A percentile compares a stretch with the other conserved stretches of the same genome.
Conservation (phyloP, 164 flowering plant genomes). For the Sedum album region DNA sequence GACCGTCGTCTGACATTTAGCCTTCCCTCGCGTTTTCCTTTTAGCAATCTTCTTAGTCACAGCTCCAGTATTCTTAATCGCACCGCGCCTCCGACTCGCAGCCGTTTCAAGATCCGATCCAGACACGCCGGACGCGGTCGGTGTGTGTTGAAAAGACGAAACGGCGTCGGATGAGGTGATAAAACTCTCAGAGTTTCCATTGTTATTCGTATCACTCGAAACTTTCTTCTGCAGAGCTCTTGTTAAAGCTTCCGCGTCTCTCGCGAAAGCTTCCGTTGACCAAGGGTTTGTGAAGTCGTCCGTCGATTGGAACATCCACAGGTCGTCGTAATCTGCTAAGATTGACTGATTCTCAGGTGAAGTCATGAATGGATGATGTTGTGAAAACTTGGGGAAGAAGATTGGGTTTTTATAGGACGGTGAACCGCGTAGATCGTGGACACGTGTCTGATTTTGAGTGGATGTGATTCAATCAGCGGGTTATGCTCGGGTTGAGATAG, state of each 20-base stretch:
- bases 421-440: constrained; percentile 2
- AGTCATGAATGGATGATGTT: neutral
- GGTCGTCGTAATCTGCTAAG: neutral
- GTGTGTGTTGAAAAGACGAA: neutral
- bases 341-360: neutral
- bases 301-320: neutral
- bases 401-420: neutral
- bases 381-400: neutral
- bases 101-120: constrained; percentile 6
- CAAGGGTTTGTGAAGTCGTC: neutral
- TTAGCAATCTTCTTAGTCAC: constrained; percentile 1
- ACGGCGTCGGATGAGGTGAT: neutral
- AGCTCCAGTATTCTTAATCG: neutral
- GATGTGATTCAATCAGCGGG: neutral
- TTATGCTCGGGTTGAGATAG: neutral
- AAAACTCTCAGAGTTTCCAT: neutral
- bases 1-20: constrained; percentile 6
- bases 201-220: neutral
- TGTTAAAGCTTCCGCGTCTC: neutral
- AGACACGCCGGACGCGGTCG: neutral
- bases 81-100: neutral
- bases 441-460: neutral
- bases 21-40: constrained; percentile 6
- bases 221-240: constrained; percentile 7
- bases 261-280: constrained; percentile 1